Evolutionary conservation across 2,329 filamentous ascomycete genomes (phyloP), one percentile per base, ranked within the genome.

Genomic region (Penicillium fuscoglaucum): DNA sequence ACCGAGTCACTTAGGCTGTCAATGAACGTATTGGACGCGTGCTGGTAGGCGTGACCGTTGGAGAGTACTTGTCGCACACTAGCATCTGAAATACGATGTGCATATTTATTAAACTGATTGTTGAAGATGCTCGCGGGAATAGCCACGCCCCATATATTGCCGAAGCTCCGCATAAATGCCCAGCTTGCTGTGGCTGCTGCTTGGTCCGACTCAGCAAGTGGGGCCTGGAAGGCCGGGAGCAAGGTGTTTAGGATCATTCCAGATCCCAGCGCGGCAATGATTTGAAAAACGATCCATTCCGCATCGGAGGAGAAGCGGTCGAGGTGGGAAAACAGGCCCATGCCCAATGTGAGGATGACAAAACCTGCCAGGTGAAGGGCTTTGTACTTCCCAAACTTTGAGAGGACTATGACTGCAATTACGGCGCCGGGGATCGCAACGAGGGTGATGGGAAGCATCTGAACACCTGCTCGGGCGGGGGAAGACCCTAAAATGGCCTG

Each of bases 271-370:
- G 54, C 56, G 15, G 45, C 28, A 19, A 71, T 62, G 3, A 69
- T n/a, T 51, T 73, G 61, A 47, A 67, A 71, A 15, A 63, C 49
- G 1, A 64, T 74, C 78, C 79, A 83, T 3, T 57, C 66, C 0
- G 66, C 75, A 0, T 74, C 73, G 2, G 67, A 67, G 0, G 80
- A 77, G 13, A 71, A 58, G 1, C 66, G 53, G 41, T 76, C 71
- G 12, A 81, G 74, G 0, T 31, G 9, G 1, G 73, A 70, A 2
- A 80, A 73, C 0, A 81, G 63, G 0, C 80, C 82, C 0, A 76
- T 60, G 0, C 79, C 79, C 0, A 79, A n/a, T 0, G 72, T 72
- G n/a, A 74, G 70, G 1, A 81, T 44, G 0, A 71, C 64, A 58
- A 75, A 78, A 4, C 74, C 78, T 0, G 62, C 52, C 6, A 77